Evolutionary conservation across 1,284 basidiomycete species (phyloP).

Genomic region (Papiliotrema terrestris): DNA sequence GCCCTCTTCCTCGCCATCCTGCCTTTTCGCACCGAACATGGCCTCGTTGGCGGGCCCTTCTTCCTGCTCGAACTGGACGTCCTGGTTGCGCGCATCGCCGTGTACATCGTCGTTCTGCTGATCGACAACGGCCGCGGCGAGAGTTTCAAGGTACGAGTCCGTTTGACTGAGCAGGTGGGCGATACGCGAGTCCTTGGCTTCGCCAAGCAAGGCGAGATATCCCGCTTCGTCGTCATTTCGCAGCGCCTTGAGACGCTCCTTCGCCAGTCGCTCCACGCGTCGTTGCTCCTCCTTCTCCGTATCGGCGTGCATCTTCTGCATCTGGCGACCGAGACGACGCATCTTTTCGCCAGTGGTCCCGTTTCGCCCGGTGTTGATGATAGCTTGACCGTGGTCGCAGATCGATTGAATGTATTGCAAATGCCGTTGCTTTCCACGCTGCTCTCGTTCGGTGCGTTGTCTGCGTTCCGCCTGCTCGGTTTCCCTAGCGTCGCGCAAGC

Average conservation of each 20-base stretch:
- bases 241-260: constrained; percentile 97
- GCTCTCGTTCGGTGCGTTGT: constrained; percentile 88
- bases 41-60: constrained; percentile 77
- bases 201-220: constrained; percentile 98
- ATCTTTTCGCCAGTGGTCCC: constrained; percentile 42
- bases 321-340: constrained; percentile 49
- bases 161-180: constrained; percentile 94
- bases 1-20: constrained; percentile 60
- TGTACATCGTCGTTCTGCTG: constrained; percentile 77
- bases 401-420: constrained; percentile 90
- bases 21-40: constrained; percentile 80
- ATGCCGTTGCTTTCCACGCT: constrained; percentile 92
- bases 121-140: constrained; percentile 89
- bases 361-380: constrained; percentile 56
- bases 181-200: constrained; percentile 98
- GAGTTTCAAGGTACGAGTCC: constrained; percentile 88
- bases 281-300: constrained; percentile 56
- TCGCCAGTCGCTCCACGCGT: constrained; percentile 89
- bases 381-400: constrained; percentile 74
- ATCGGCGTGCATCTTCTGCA: constrained; percentile 53
- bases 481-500: constrained; percentile 80
- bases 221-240: constrained; percentile 99
- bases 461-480: constrained; percentile 89
- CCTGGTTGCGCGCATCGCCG: constrained; percentile 37
- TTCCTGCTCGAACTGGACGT: constrained; percentile 55